Base-by-base conservation (phyloP, 2,329 filamentous ascomycete genomes). In the Aschersonia sp. region DNA sequence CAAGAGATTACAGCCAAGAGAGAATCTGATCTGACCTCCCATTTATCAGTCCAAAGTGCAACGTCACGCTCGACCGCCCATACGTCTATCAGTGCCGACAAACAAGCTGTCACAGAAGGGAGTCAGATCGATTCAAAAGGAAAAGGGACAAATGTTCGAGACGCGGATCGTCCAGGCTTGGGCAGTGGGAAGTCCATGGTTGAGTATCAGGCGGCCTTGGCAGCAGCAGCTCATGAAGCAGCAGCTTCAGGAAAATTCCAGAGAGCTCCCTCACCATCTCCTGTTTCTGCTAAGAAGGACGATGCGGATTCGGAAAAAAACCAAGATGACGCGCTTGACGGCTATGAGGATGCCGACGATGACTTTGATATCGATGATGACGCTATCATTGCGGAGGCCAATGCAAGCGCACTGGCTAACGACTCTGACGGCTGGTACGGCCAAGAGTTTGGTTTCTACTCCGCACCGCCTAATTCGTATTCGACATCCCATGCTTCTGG, bases 341-440 rank as follows among this genome's bases (percentile, higher is more conserved):
- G 35, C 35, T 37, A 9, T 37, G 35, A 46, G 37, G 44, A 51
- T 11, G 46, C 48, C 35, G 49, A 53, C 14, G 44, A 49, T 46
- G 77, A 76, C 48, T 73, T 76, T 51, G 71, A 74, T 43, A 73
- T 85, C 46, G 85, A 87, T 50, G 88, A 97, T 54, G 89, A 96
- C 56, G 80, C 81, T 33, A 92, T 97, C 56, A 94, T 98, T 51
- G 90, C 89, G 0, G 92, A 88, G 49, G 92, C 92, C 5, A 98
- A 98, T 56, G 89, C 90, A 1, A 89, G 92, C 60, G 92, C 85
- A 1, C 72, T 98, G 6, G 90, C 92, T 43, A 89, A 87, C 55
- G 92, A 98, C 58, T 83, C 83, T 6, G 90, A 96, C 53, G 90
- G 87, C 0, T 94, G 92, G 69, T 98, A 98, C 59, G 92, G 92